These are phyloP conservation scores for Capsicum pubescens DNA, from an alignment of 257 asterid species.

Conservation along the genomic window DNA sequence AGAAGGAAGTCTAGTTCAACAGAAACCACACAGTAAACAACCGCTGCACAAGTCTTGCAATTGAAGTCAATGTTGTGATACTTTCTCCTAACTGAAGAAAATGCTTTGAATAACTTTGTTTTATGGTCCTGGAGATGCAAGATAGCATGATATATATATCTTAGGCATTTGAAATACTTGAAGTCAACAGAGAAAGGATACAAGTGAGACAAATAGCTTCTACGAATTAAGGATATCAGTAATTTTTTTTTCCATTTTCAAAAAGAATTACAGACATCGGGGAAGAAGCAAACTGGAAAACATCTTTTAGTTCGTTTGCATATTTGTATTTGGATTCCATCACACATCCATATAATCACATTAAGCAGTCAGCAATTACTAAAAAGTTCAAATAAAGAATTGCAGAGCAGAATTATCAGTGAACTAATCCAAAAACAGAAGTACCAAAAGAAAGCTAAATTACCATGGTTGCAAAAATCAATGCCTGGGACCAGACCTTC, in stretches of 20 bases:
- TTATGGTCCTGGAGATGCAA: constrained; percentile 3
- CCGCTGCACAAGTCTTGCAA: constrained; percentile 21
- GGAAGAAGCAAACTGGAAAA: not conserved
- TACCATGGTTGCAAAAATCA: constrained; percentile 99
- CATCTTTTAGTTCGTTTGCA: not conserved
- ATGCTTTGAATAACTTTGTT: not conserved
- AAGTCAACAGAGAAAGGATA: not conserved
- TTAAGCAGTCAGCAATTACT: not conserved
- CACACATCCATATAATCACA: not conserved
- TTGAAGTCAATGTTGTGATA: constrained; percentile 15
- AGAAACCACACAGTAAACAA: not conserved
- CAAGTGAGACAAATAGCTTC: not conserved
- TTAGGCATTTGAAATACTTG: not conserved
- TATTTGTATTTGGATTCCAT: not conserved
- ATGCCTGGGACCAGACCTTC: constrained; percentile 99
- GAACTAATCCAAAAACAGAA: constrained; percentile 20
- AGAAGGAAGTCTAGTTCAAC: not conserved
- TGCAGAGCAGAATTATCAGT: not conserved
- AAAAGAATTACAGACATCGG: not conserved
- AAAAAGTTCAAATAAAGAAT: constrained; percentile 10
- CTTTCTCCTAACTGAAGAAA: constrained; percentile 20
- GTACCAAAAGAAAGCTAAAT: constrained; percentile 19
- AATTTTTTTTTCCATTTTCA: no score
- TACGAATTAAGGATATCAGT: not conserved
- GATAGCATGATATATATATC: not conserved